Conservation (phyloP, 768 basidiomycete species). For the Suillus cothurnatus region DNA sequence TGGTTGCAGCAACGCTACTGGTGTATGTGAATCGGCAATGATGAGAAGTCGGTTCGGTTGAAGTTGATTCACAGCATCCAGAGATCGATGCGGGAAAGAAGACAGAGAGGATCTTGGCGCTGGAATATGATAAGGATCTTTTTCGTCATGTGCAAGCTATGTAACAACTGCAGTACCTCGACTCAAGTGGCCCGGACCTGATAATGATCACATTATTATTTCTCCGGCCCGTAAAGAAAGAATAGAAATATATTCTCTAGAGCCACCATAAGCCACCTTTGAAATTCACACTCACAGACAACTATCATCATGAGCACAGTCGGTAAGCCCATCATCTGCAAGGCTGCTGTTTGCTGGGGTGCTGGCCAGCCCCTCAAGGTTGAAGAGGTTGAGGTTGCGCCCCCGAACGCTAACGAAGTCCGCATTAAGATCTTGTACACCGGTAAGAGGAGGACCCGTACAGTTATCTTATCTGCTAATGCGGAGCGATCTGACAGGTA, state of each 20-base stretch:
- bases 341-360: constrained; percentile 95
- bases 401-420: constrained; percentile 89
- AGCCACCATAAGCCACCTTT: constrained; percentile 9
- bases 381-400: constrained; percentile 93
- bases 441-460: constrained; percentile 44
- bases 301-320: constrained; percentile 61
- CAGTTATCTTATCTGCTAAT: constrained; percentile 15
- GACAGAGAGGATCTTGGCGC: constrained; percentile 3
- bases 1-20: constrained; percentile 23
- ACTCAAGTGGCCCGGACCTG: not conserved
- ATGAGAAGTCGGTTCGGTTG: not conserved
- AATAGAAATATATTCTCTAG: not conserved
- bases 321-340: constrained; percentile 82
- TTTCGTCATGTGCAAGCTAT: constrained; percentile 8
- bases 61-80: not conserved
- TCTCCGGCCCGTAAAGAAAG: not conserved
- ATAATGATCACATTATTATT: constrained; percentile 15
- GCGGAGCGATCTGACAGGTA: constrained; percentile 47
- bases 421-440: constrained; percentile 91
- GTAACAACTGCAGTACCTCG: not conserved
- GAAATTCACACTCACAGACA: constrained; percentile 20
- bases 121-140: not conserved
- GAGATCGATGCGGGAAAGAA: constrained; percentile 1
- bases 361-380: constrained; percentile 84
- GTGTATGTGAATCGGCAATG: not conserved